Percentiles rank a stretch among this genome's conserved stretches.
These are phyloP conservation scores for Theobroma cacao DNA, from an alignment of 345 rosid species.

Conservation along the genomic window DNA sequence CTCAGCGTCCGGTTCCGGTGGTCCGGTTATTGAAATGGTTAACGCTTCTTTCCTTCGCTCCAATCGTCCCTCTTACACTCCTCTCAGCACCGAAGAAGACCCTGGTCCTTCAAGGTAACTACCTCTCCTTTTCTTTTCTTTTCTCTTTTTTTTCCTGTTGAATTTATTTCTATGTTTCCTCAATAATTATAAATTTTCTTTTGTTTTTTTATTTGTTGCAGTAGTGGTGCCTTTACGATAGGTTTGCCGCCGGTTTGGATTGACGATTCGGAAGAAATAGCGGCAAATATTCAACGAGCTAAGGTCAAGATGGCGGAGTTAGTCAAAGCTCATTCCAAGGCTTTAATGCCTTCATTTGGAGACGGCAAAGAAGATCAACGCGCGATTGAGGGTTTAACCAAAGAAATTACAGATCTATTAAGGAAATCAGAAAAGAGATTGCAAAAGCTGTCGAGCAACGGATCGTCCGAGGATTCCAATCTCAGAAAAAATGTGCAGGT, in stretches of 20 bases:
- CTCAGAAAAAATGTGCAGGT: constrained; percentile 92
- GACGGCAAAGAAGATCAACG: constrained; percentile 79
- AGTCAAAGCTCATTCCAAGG: constrained; percentile 81
- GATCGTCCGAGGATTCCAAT: constrained; percentile 78
- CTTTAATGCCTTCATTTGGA: constrained; percentile 90
- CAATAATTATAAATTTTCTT: not conserved
- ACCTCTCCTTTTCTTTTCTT: not conserved
- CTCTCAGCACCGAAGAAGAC: constrained; percentile 50
- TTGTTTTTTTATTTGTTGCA: constrained; percentile 22
- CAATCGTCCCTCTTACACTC: constrained; percentile 37
- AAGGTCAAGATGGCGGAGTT: constrained; percentile 65
- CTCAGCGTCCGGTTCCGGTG: constrained; percentile 27
- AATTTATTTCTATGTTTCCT: not conserved
- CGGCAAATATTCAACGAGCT: constrained; percentile 62
- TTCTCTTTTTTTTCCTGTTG: not conserved
- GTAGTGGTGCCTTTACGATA: constrained; percentile 64
- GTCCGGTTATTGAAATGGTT: constrained; percentile 53
- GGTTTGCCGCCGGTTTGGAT: constrained; percentile 95
- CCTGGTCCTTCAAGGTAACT: constrained; percentile 42
- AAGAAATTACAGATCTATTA: constrained; percentile 62
- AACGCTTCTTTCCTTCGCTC: constrained; percentile 40
- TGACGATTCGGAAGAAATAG: constrained; percentile 77
- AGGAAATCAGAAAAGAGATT: constrained; percentile 74
- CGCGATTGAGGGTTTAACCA: constrained; percentile 66
- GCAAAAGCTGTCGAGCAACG: constrained; percentile 53